These are phyloP conservation scores for Candida odintsovae DNA, from an alignment of 805 yeast species.

Conservation along the genomic window DNA sequence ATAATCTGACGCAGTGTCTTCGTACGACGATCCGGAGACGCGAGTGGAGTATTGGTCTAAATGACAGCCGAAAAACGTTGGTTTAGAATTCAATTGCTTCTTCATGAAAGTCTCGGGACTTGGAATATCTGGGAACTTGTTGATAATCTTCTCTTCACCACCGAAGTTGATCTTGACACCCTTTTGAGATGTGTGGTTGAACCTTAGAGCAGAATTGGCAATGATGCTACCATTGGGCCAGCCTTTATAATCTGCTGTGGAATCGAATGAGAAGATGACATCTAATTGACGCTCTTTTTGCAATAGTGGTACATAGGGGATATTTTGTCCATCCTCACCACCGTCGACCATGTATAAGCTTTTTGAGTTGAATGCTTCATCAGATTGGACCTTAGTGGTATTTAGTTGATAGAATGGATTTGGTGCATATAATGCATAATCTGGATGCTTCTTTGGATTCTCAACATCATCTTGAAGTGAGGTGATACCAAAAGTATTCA, in stretches of 20 bases:
- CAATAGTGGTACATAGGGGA: conserved; percentile 61
- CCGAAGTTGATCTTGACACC: conserved; percentile 30
- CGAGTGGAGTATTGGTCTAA: conserved; percentile 13
- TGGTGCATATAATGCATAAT: conserved; percentile 55
- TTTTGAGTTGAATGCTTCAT: conserved; percentile 23
- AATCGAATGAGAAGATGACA: conserved; percentile 56
- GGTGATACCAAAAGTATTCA: conserved; percentile 40
- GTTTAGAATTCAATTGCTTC: conserved; percentile 47
- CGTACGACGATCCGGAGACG: background rate
- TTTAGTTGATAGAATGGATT: conserved; percentile 47
- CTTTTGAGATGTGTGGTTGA: conserved; percentile 14
- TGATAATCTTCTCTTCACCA: conserved; percentile 32
- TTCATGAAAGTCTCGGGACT: conserved; percentile 40
- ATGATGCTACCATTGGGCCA: conserved; percentile 58
- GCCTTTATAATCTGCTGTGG: conserved; percentile 46
- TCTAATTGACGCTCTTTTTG: conserved; percentile 60
- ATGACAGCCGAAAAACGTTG: conserved; percentile 77
- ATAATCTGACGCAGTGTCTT: conserved; percentile 7
- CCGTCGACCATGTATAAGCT: conserved; percentile 61
- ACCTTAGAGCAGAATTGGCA: conserved; percentile 24
- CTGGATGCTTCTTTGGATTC: conserved; percentile 36
- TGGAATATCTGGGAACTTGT: conserved; percentile 62
- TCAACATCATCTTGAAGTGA: conserved; percentile 28
- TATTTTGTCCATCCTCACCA: conserved; percentile 71
- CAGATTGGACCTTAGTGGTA: conserved; percentile 1